Conservation (phyloP, 2,329 filamentous ascomycete genomes). For the Alternaria metachromatica region DNA sequence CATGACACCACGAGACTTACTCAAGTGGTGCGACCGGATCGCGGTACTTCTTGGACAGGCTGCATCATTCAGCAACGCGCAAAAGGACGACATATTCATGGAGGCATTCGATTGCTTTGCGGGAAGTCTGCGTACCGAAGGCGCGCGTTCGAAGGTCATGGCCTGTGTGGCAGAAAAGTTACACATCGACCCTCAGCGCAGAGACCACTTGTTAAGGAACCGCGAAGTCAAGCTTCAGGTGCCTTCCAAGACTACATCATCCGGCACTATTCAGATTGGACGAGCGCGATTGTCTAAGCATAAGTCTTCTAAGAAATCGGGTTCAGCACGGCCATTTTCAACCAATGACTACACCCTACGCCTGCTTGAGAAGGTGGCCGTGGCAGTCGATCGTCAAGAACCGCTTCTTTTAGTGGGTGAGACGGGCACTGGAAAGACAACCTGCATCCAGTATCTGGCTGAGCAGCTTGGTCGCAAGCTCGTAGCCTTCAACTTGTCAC, state of each 20-base stretch:
- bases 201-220: slow-evolving; percentile 76
- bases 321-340: slow-evolving; percentile 70
- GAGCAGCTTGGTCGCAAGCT: slow-evolving; percentile 84
- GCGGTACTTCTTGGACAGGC: slow-evolving; percentile 67
- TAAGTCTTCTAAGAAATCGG: slow-evolving; percentile 49
- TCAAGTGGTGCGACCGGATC: slow-evolving; percentile 89
- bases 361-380: slow-evolving; percentile 85
- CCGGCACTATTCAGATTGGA: slow-evolving; percentile 45
- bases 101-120: slow-evolving; percentile 94
- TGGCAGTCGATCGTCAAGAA: slow-evolving; percentile 82
- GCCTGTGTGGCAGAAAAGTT: slow-evolving; percentile 82
- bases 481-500: slow-evolving; percentile 92
- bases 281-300: slow-evolving; percentile 56
- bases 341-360: slow-evolving; percentile 84
- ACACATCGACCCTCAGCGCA: slow-evolving; percentile 81
- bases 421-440: slow-evolving; percentile 98
- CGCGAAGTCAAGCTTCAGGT: slow-evolving; percentile 70
- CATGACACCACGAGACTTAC: slow-evolving; percentile 75
- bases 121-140: slow-evolving; percentile 74
- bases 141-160: slow-evolving; percentile 66
- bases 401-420: slow-evolving; percentile 95
- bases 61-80: slow-evolving; percentile 69
- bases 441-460: slow-evolving; percentile 90
- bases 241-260: slow-evolving; percentile 34
- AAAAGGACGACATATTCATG: slow-evolving; percentile 87